A percentile compares a stretch with the other conserved stretches of the same genome.
Conservation (phyloP, 2,329 filamentous ascomycete species). For the Aspergillus caelatus region DNA sequence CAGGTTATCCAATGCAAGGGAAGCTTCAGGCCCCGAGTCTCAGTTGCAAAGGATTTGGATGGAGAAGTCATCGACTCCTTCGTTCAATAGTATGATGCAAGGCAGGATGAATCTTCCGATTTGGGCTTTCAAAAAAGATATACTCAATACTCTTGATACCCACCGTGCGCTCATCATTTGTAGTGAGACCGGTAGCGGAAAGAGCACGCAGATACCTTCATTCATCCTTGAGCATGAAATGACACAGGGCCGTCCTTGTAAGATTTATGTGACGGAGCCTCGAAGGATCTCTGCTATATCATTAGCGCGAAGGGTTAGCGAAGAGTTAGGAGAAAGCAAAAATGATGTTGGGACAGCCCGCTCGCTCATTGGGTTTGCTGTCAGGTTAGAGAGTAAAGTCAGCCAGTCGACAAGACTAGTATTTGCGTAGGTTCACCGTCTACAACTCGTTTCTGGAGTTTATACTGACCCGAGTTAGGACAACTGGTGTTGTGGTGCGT, state of each 20-base stretch:
- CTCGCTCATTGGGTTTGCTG: slow-evolving; percentile 92
- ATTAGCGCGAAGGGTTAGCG: slow-evolving; percentile 86
- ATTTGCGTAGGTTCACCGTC: slow-evolving; percentile 67
- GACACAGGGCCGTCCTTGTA: slow-evolving; percentile 76
- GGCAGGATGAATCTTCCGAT: slow-evolving; percentile 83
- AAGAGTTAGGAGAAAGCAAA: slow-evolving; percentile 85
- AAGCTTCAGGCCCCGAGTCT: slow-evolving; percentile 36
- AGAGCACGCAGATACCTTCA: slow-evolving; percentile 95
- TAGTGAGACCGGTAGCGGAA: slow-evolving; percentile 94
- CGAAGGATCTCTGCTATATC: slow-evolving; percentile 96
- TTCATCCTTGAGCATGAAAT: slow-evolving; percentile 91
- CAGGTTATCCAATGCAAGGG: slow-evolving; percentile 23
- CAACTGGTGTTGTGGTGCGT: slow-evolving; percentile 87
- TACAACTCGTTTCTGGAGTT: background rate
- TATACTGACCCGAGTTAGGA: slow-evolving; percentile 33
- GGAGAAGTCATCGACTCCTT: slow-evolving; percentile 51
- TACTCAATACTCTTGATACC: slow-evolving; percentile 73
- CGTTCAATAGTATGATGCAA: slow-evolving; percentile 78
- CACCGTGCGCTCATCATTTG: slow-evolving; percentile 91
- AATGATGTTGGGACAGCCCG: slow-evolving; percentile 78
- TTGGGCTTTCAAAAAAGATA: slow-evolving; percentile 78
- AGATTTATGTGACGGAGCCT: slow-evolving; percentile 94
- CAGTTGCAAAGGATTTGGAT: slow-evolving; percentile 55
- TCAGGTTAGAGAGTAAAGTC: slow-evolving; percentile 86
- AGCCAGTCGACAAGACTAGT: slow-evolving; percentile 80